These are phyloP conservation scores for Teratosphaeriaceae sp. DNA, from an alignment of 2,329 filamentous ascomycete species.

Conservation along the genomic window DNA sequence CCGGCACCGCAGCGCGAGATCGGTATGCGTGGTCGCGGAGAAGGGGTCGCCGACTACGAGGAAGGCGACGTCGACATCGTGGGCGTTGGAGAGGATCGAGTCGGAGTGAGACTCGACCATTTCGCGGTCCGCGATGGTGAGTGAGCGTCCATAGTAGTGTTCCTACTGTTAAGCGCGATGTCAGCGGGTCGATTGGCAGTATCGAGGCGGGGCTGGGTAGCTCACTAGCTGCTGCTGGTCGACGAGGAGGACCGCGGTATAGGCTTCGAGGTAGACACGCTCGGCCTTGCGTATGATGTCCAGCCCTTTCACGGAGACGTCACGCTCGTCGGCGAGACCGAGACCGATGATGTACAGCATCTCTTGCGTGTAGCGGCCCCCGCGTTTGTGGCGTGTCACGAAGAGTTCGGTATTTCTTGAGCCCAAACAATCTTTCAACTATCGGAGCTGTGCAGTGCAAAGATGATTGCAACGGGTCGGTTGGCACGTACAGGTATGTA, in stretches of 20 bases:
- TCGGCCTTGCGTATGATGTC: constrained; percentile 84
- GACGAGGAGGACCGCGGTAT: constrained; percentile 91
- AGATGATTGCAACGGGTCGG: no score
- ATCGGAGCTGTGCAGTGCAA: no score
- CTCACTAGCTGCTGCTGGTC: constrained; percentile 65
- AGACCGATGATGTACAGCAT: constrained; percentile 96
- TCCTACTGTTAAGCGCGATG: constrained; percentile 61
- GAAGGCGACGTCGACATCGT: constrained; percentile 83
- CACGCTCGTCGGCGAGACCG: constrained; percentile 91
- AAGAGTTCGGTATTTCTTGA: no score
- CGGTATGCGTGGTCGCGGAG: constrained; percentile 92
- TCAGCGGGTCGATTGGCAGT: no score
- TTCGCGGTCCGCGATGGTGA: constrained; percentile 88
- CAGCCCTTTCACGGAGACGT: constrained; percentile 92
- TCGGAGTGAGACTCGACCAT: constrained; percentile 94
- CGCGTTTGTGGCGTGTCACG: no score
- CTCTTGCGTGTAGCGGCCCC: no score
- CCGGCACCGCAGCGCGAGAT: constrained; percentile 86
- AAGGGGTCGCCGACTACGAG: constrained; percentile 97
- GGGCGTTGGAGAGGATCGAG: constrained; percentile 77
- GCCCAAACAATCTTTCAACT: no score
- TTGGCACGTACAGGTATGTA: no score
- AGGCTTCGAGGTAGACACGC: constrained; percentile 92
- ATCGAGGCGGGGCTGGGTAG: no score
- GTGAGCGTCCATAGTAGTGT: constrained; percentile 84